Evolutionary conservation across 208 protist genomes (phyloP).

Genomic region (Acanthamoeba castellanii): DNA sequence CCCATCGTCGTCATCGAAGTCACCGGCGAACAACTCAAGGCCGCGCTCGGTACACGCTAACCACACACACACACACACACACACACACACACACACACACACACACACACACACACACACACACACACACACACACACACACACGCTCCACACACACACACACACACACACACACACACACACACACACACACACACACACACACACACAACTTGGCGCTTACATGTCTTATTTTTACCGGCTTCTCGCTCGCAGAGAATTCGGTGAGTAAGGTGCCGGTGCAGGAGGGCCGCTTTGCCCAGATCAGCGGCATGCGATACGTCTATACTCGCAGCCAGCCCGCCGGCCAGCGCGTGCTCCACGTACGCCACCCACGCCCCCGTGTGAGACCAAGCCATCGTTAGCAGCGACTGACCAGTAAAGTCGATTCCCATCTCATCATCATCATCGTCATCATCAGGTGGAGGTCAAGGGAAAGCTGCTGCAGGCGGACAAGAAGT

Average conservation of each 20-base stretch:
- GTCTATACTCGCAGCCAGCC: slow-evolving; percentile 38
- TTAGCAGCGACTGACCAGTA: no score
- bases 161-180: no score
- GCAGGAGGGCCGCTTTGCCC: slow-evolving; percentile 78
- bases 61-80: not conserved
- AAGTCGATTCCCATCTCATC: not conserved
- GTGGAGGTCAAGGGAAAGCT: slow-evolving; percentile 67
- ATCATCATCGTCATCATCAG: not conserved
- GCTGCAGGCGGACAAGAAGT: slow-evolving; percentile 50
- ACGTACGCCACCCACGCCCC: not conserved
- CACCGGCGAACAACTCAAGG: slow-evolving; percentile 72
- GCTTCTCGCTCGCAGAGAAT: slow-evolving; percentile 58
- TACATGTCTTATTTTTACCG: not conserved
- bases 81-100: no score
- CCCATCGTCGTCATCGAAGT: slow-evolving; percentile 72
- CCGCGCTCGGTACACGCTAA: slow-evolving; percentile 3
- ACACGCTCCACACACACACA: no score
- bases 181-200: no score
- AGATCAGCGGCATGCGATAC: slow-evolving; percentile 73
- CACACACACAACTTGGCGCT: not conserved
- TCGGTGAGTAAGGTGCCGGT: slow-evolving; percentile 72
- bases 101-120: no score
- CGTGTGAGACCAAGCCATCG: no score
- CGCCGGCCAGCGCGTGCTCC: slow-evolving; percentile 32
- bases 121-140: no score